Percentiles rank a stretch among this genome's conserved stretches.
Conservation (phyloP, 768 basidiomycete genomes). For the Hygrocybe punicea region DNA sequence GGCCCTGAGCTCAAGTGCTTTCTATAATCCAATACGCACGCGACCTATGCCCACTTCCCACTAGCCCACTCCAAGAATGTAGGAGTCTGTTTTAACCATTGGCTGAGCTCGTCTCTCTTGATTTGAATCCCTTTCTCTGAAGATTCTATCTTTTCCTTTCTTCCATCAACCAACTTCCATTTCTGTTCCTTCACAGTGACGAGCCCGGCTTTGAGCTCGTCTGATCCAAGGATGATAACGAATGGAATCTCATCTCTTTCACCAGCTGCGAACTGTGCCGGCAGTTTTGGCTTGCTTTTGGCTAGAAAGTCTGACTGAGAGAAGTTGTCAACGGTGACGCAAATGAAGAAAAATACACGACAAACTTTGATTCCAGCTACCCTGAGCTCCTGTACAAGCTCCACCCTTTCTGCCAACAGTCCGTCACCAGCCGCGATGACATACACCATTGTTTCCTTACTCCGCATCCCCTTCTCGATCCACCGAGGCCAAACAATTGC, state of each 20-base stretch:
- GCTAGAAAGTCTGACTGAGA: constrained; percentile 84
- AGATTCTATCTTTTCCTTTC: constrained; percentile 63
- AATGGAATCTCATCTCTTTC: constrained; percentile 93
- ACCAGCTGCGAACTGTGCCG: constrained; percentile 81
- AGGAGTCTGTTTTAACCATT: constrained; percentile 55
- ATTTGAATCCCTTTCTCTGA: constrained; percentile 66
- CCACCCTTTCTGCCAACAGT: constrained; percentile 78
- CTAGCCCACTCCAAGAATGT: constrained; percentile 45
- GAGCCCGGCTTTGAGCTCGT: constrained; percentile 78
- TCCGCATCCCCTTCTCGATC: constrained; percentile 72
- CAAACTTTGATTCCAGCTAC: constrained; percentile 84
- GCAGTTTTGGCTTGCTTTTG: constrained; percentile 87
- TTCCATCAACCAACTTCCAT: constrained; percentile 72
- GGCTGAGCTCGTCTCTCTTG: constrained; percentile 55
- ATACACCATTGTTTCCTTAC: constrained; percentile 90
- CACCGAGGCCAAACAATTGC: constrained; percentile 87
- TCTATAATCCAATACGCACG: background rate
- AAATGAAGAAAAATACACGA: constrained; percentile 6
- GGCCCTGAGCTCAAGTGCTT: background rate
- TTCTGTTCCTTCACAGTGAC: constrained; percentile 91
- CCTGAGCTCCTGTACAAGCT: constrained; percentile 74
- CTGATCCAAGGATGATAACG: constrained; percentile 84
- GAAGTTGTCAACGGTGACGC: background rate
- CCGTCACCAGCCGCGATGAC: constrained; percentile 92
- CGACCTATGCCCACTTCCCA: constrained; percentile 25